Conservation (phyloP, 345 rosid genomes). For the Citrus unshiu region DNA sequence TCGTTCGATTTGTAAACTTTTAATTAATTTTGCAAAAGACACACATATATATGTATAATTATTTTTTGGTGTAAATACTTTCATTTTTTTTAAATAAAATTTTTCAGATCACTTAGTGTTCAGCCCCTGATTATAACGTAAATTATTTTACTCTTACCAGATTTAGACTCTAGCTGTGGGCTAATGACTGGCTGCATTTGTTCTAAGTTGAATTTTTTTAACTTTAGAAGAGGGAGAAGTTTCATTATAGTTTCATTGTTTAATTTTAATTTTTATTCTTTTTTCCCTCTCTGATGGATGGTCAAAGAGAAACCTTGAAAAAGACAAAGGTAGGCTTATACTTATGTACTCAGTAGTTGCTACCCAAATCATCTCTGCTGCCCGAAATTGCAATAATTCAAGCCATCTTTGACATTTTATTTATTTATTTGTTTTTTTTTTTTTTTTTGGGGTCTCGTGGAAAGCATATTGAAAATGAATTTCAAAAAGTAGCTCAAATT, state of each 20-base stretch:
- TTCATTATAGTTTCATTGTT: not conserved
- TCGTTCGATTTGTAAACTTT: too few species aligned
- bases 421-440: not conserved
- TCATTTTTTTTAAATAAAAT: too few species aligned
- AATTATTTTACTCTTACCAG: not conserved
- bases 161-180: not conserved
- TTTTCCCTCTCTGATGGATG: not conserved
- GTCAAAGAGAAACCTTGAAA: not conserved
- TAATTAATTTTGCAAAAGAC: too few species aligned
- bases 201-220: not conserved
- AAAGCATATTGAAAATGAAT: not conserved
- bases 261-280: not conserved
- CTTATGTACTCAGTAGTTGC: too few species aligned
- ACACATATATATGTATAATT: too few species aligned
- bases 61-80: fast-evolving
- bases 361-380: not conserved
- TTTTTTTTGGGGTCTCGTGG: not conserved
- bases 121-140: too few species aligned
- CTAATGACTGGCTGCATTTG: too few species aligned
- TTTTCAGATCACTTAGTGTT: fast-evolving
- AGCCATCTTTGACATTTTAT: not conserved
- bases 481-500: not conserved
- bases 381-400: not conserved
- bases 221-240: not conserved
- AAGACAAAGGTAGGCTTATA: not conserved